Percentiles rank a stretch among this genome's conserved stretches.
These are phyloP conservation scores for Trapa incisa DNA, from an alignment of 345 rosid genomes.

Conservation along the genomic window DNA sequence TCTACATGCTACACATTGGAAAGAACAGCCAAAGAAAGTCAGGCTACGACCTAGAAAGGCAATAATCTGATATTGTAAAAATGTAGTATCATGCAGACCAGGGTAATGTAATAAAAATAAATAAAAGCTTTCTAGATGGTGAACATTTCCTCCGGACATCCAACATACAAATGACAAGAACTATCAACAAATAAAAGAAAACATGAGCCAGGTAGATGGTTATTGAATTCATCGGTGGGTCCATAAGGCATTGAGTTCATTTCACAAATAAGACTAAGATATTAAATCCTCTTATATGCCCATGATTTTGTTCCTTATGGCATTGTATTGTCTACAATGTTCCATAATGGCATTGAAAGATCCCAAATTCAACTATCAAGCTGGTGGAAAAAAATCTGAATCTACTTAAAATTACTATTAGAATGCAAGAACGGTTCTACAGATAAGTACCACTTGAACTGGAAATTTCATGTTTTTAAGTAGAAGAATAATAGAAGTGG, in stretches of 20 bases:
- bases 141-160: neutral
- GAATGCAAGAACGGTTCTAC: no score
- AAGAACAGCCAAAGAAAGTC: neutral
- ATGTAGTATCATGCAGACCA: neutral
- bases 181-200: neutral
- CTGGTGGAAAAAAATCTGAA: no score
- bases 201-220: neutral
- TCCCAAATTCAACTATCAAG: no score
- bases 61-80: neutral
- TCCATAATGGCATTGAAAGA: no score
- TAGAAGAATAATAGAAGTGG: neutral
- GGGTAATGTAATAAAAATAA: neutral
- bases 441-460: no score
- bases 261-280: no score
- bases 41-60: neutral
- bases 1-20: conserved; percentile 48
- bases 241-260: neutral
- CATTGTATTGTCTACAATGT: no score
- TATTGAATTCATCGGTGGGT: neutral
- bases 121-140: neutral
- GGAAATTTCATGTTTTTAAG: no score
- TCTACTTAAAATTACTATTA: no score
- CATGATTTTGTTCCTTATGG: no score
- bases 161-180: neutral
- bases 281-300: no score